A percentile compares a stretch with the other conserved stretches of the same genome.
Evolutionary conservation across 192 early-diverging fungal species (phyloP).

Genomic region (Coemansia sp.): DNA sequence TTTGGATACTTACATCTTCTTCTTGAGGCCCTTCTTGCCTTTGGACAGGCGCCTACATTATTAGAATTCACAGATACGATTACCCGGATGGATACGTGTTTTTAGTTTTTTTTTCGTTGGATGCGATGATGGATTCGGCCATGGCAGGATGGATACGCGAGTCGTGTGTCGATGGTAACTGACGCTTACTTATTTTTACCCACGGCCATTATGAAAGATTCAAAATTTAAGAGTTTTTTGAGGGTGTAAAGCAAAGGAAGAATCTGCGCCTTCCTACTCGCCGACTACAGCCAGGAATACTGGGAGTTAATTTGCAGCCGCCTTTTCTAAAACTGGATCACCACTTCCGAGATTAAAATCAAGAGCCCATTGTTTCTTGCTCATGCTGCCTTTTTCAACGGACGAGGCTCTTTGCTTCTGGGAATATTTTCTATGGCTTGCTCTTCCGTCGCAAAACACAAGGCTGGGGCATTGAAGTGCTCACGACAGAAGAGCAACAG

Average conservation of each 20-base stretch:
- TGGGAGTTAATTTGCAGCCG: not conserved
- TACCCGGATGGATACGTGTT: not conserved
- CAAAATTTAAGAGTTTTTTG: constrained; percentile 8
- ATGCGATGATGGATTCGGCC: constrained; percentile 7
- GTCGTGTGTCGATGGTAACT: not conserved
- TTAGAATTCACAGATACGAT: not conserved
- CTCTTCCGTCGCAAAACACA: no score
- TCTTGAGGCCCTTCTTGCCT: constrained; percentile 99
- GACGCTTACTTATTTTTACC: constrained; percentile 1
- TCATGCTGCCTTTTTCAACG: not conserved
- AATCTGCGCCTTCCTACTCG: not conserved
- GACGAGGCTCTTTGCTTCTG: no score
- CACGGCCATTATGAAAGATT: constrained; percentile 19
- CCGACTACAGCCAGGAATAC: not conserved
- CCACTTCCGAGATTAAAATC: not conserved
- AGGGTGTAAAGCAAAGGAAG: constrained; percentile 38
- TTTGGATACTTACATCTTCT: constrained; percentile 78
- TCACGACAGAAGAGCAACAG: no score
- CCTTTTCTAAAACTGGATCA: not conserved
- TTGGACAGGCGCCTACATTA: constrained; percentile 87
- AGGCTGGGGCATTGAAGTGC: no score
- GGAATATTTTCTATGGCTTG: no score
- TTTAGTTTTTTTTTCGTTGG: not conserved
- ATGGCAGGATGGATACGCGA: constrained; percentile 10
- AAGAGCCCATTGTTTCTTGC: not conserved